Conservation (phyloP, 106 monocot species). For the Iris macrosiphon region DNA sequence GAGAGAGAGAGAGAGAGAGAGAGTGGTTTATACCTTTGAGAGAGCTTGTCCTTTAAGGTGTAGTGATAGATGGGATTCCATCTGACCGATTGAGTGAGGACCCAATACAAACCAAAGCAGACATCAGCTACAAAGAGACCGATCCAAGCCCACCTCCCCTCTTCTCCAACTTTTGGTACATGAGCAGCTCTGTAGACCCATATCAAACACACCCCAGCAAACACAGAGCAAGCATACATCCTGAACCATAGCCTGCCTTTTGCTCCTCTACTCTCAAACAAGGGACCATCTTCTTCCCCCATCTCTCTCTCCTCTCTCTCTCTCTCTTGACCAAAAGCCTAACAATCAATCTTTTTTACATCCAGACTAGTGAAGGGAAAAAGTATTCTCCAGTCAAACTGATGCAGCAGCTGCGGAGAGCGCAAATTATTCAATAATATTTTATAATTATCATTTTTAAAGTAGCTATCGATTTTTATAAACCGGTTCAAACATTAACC, state of each 20-base stretch:
- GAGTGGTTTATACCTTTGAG: slow-evolving; percentile 12
- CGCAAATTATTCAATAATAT: no score
- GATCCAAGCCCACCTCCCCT: slow-evolving; percentile 28
- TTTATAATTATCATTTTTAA: no score
- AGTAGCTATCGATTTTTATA: no score
- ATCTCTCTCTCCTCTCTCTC: slow-evolving; percentile 4
- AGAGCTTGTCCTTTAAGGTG: slow-evolving; percentile 33
- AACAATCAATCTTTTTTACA: no score
- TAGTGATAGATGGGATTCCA: slow-evolving; percentile 36
- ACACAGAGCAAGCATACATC: slow-evolving; percentile 24
- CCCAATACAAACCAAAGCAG: slow-evolving; percentile 53
- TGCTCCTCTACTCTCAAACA: slow-evolving; percentile 15
- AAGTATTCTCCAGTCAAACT: no score
- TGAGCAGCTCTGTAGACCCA: slow-evolving; percentile 36
- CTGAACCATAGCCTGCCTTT: slow-evolving; percentile 25
- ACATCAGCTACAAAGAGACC: slow-evolving; percentile 33
- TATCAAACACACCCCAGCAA: slow-evolving; percentile 19
- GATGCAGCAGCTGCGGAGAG: no score
- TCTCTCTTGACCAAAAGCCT: no score
- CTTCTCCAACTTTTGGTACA: slow-evolving; percentile 2
- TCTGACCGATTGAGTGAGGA: slow-evolving; percentile 26
- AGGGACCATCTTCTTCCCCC: not conserved
- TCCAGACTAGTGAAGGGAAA: no score
- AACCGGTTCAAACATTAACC: no score
- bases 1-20: no score